phyloP scores from a whole-genome alignment of 352 stramenopile species.

The Globisporangium cystogenes region DNA sequence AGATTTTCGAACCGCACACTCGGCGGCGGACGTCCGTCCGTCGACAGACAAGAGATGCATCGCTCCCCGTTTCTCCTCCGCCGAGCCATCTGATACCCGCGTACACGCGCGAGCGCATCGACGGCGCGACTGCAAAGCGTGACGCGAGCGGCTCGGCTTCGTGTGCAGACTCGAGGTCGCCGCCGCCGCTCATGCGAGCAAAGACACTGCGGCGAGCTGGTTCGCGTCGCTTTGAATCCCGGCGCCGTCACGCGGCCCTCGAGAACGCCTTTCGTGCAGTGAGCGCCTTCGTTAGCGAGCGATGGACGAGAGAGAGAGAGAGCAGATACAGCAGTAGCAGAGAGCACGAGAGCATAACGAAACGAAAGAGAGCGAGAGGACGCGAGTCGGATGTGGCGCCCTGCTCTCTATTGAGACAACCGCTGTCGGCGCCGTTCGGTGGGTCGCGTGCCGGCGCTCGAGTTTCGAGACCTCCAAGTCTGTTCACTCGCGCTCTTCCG shows the following conservation, averaged over 20 bases:
- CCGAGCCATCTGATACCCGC: slow-evolving; percentile 3
- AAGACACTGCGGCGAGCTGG: background rate
- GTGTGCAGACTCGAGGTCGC: background rate
- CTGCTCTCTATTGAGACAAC: background rate
- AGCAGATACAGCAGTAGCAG: background rate
- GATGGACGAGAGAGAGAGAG: background rate
- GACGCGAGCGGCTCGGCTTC: background rate
- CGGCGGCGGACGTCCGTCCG: too few species aligned
- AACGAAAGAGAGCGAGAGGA: background rate
- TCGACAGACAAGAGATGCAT: slow-evolving; percentile 7
- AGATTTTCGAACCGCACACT: too few species aligned
- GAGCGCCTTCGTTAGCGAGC: background rate
- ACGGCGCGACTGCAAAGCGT: background rate
- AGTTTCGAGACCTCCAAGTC: too few species aligned
- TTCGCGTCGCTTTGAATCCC: background rate
- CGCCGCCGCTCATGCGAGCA: too few species aligned
- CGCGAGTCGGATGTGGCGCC: too few species aligned
- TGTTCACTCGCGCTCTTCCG: slow-evolving; percentile 18
- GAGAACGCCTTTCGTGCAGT: background rate
- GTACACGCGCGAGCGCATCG: background rate
- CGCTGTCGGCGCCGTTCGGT: too few species aligned
- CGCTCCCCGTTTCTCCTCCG: background rate
- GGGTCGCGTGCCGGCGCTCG: background rate
- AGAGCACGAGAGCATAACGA: too few species aligned
- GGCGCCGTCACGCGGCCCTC: background rate